Conservation (phyloP, 352 stramenopile genomes). For the Peronospora belbahrii region DNA sequence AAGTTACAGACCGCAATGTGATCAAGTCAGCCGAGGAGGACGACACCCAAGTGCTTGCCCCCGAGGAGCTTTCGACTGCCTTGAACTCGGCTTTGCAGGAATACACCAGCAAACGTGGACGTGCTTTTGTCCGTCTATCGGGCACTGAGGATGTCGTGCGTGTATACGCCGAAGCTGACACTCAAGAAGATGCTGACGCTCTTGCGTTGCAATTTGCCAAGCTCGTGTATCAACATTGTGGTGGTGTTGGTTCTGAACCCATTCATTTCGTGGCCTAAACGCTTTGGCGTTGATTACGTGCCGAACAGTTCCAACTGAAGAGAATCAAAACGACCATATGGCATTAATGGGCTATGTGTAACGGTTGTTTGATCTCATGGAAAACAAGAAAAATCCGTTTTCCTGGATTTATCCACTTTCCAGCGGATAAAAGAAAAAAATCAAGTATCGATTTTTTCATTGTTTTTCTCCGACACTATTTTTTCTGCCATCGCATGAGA, state of each 20-base stretch:
- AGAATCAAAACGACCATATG: too few relatives aligned
- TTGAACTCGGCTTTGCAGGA: constrained; percentile 48
- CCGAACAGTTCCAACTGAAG: too few relatives aligned
- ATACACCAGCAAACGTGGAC: constrained; percentile 52
- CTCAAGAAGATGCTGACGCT: constrained; percentile 83
- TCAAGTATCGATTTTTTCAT: too few relatives aligned
- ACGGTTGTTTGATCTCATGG: too few relatives aligned
- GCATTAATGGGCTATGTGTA: too few relatives aligned
- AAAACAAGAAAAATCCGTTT: too few relatives aligned
- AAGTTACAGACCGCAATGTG: constrained; percentile 57
- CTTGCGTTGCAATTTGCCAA: constrained; percentile 84
- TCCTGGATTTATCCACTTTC: too few relatives aligned
- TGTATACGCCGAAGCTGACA: constrained; percentile 96
- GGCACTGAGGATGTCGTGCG: constrained; percentile 98
- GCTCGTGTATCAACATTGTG: constrained; percentile 69
- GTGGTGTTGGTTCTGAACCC: constrained; percentile 55
- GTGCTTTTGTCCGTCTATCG: constrained; percentile 93
- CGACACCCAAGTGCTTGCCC: constrained; percentile 56
- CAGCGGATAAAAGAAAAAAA: too few relatives aligned
- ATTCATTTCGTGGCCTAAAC: constrained; percentile 61
- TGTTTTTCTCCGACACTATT: too few relatives aligned
- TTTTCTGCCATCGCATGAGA: too few relatives aligned
- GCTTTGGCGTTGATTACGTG: constrained; percentile 6
- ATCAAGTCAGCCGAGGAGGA: constrained; percentile 61
- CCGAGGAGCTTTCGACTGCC: constrained; percentile 47